Base-by-base conservation (phyloP, 1,284 basidiomycete genomes). In the Serendipita sp. region DNA sequence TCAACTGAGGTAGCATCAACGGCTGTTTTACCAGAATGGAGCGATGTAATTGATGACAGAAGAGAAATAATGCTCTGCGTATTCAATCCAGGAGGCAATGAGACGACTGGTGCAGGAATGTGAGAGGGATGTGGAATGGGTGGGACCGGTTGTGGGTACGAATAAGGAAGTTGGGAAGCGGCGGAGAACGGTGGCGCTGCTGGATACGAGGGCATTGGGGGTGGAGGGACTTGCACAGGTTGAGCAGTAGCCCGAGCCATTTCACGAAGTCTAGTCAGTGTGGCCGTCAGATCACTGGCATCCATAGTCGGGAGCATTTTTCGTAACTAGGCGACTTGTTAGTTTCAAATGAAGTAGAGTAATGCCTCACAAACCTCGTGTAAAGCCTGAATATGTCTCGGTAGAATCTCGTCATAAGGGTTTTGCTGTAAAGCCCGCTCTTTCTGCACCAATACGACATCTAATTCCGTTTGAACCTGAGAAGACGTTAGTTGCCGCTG, bases 381-480 rank as follows among this genome's bases (percentile, higher is more conserved):
- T 30, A 93, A 73, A 43, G 91, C 79, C 62, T 76, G 76, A 15
- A 91, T 78, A 67, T 92, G 87, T 2, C 67, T 78, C 82, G 67
- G 82, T 81, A 0, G 82, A 73, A 3, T 76, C 72, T 29, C 75
- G 68, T 93, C 89, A 67, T 82, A 84, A 0, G 83, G 85, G 66
- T 87, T 88, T 1, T 74, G 64, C 68, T 85, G 83, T 2, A 87
- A 66, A 12, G 76, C 73, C 6, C 86, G 83, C 68, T 90, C 83
- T 70, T 88, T 88, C 71, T 88, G 84, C 64, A 82, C 81, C 32
- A 91, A 75, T 4, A 84, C 83, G 62, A 86, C 88, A 67, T 91
- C 87, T 3, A 91, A 76, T 71, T 91, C 88, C 64, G 84, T 85
- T 2, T 91, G 75, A 13, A 91, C 88, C 72, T 91, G 88, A 2